Evolutionary conservation across 2,329 filamentous ascomycete species (phyloP), one percentile per base, ranked within the genome.

Genomic region (Rasamsonia emersonii): DNA sequence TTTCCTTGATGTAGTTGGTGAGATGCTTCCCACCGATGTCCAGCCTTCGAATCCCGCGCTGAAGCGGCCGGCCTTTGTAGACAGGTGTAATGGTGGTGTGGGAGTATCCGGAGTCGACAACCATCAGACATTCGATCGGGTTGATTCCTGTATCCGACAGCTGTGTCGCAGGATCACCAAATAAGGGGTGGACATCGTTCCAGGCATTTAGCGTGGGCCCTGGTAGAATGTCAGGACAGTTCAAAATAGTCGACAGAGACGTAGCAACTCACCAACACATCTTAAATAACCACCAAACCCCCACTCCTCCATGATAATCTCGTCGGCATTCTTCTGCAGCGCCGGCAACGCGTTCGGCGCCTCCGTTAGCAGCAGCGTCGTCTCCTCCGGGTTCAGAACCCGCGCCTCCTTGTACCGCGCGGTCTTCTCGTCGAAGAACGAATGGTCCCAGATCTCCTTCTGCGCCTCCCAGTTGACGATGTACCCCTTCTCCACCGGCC

Each of bases 261-360:
- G 18, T 24, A 23, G 36, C 18, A 39, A 75, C 66, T 45, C 53
- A 73, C 83, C 83, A 42, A 83, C 66, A 36, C 75, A 79, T 39
- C 91, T 76, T 43, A 81, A 82, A 61, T 93, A 93, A 44, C 82
- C 81, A 8, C 80, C 75, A 59, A 98, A 98, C 2, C 85, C 85
- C 64, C 91, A 98, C 54, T 96, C 88, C 54, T 98, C 91, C 65
- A 98, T 96, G 1, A 96, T 76, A 52, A 98, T 86, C 64, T 98
- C 89, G 51, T 98, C 91, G 46, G 85, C 86, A 54, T 95, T 91
- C 23, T 79, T 75, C 59, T 95, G 86, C 41, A 98, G 62, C 9
- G 78, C 77, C 1, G 81, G 78, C 35, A 93, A 70, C 3, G 80
- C 78, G 59, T 93, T 94, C 3, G 86, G 81, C 27, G 86, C 82